Percentiles rank a stretch among this genome's conserved stretches.
phyloP scores from a whole-genome alignment of 192 early-diverging fungal genomes.

The Entrophospora sp. region DNA sequence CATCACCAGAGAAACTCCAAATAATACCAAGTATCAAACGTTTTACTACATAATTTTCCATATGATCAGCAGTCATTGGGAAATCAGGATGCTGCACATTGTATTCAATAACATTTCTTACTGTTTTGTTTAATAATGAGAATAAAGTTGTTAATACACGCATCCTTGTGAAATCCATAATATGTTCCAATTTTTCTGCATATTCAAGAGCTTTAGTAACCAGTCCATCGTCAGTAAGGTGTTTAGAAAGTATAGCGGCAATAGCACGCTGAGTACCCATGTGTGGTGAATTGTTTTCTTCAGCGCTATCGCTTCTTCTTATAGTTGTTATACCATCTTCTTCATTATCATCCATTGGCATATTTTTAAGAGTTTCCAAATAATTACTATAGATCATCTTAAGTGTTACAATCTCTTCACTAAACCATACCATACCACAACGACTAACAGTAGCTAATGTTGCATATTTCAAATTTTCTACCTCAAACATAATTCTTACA shows the following conservation, averaged over 20 bases:
- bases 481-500: conserved; percentile 98
- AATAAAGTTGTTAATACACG: conserved; percentile 81
- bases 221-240: conserved; percentile 67
- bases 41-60: conserved; percentile 74
- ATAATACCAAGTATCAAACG: conserved; percentile 72
- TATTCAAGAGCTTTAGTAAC: conserved; percentile 62
- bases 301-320: conserved; percentile 33
- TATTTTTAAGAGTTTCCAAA: conserved; percentile 62
- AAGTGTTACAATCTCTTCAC: conserved; percentile 75
- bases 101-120: conserved; percentile 78
- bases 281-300: conserved; percentile 53
- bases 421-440: conserved; percentile 99
- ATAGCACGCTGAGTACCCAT: conserved; percentile 68
- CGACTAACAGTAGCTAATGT: conserved; percentile 97
- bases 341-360: conserved; percentile 74
- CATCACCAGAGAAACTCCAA: conserved; percentile 95
- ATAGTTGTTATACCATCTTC: conserved; percentile 46
- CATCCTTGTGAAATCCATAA: conserved; percentile 95
- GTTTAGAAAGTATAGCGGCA: conserved; percentile 60
- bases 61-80: conserved; percentile 69
- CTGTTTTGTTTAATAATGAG: conserved; percentile 83
- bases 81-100: conserved; percentile 91
- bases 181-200: conserved; percentile 70
- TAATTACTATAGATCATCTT: conserved; percentile 79
- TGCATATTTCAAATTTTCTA: conserved; percentile 95